Evolutionary conservation across 1,284 basidiomycete species (phyloP).

Genomic region (Lignosus rhinocerotis): DNA sequence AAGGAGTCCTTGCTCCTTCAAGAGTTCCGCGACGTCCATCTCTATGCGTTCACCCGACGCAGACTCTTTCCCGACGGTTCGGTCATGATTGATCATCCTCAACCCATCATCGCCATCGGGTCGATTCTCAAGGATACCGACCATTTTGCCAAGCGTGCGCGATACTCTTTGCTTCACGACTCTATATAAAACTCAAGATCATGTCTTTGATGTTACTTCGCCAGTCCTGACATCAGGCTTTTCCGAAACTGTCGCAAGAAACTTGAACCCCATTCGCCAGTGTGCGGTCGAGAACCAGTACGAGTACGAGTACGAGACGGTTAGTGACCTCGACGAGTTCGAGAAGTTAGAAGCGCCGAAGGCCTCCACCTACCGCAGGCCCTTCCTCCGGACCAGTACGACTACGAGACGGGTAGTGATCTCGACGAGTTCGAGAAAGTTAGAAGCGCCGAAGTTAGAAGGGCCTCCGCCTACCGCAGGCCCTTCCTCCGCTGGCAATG

Average conservation of each 20-base stretch:
- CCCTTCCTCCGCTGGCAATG: too few species aligned
- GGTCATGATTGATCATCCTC: conserved; percentile 20
- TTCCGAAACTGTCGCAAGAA: conserved; percentile 11
- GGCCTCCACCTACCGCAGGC: neutral
- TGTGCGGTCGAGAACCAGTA: conserved; percentile 1
- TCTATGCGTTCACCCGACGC: conserved; percentile 26
- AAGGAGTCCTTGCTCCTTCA: conserved; percentile 12
- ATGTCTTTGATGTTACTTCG: neutral
- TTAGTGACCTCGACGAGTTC: conserved; percentile 30
- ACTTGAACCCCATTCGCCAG: conserved; percentile 2
- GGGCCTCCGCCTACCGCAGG: neutral
- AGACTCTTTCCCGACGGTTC: conserved; percentile 4
- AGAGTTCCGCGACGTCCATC: conserved; percentile 24
- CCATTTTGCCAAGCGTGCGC: conserved; percentile 25
- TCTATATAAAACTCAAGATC: too few species aligned
- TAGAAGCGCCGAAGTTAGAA: too few species aligned
- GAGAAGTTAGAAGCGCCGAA: conserved; percentile 8
- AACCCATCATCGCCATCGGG: conserved; percentile 21
- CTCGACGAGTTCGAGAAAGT: conserved; percentile 26
- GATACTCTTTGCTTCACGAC: neutral
- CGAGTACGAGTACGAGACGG: conserved; percentile 31
- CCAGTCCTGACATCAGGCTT: conserved; percentile 27
- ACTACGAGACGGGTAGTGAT: conserved; percentile 31
- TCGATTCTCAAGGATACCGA: conserved; percentile 23
- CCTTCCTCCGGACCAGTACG: conserved; percentile 16